Evolutionary conservation across 140 eudicot genomes (phyloP).

Genomic region (Erigeron philadelphicus): DNA sequence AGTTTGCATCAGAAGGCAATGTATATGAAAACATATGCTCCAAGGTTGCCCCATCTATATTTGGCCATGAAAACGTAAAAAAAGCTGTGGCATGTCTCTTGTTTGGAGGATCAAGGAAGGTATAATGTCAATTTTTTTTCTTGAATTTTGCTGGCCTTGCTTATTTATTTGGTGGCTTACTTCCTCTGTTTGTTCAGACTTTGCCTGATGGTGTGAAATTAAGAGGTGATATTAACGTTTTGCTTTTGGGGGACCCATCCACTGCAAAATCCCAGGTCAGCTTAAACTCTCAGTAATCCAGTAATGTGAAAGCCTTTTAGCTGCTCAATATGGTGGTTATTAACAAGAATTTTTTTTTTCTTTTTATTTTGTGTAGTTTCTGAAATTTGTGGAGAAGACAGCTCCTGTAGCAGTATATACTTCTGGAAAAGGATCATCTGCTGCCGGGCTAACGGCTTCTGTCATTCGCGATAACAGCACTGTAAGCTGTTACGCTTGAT

Average conservation of each 20-base stretch:
- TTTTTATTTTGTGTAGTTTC: constrained; percentile 52
- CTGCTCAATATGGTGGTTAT: background rate
- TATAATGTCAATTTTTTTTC: constrained; percentile 22
- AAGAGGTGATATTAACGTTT: constrained; percentile 94
- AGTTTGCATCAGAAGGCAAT: constrained; percentile 71
- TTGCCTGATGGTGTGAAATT: constrained; percentile 95
- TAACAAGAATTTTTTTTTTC: background rate
- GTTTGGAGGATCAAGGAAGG: constrained; percentile 99
- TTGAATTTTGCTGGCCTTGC: background rate
- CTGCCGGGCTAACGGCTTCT: constrained; percentile 99
- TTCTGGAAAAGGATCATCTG: constrained; percentile 99
- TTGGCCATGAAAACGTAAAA: constrained; percentile 82
- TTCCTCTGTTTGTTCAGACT: constrained; percentile 34
- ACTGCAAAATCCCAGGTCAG: constrained; percentile 96
- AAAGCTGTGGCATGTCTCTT: constrained; percentile 91
- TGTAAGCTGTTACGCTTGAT: constrained; percentile 41
- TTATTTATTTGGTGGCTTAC: constrained; percentile 10
- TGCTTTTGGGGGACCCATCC: constrained; percentile 97
- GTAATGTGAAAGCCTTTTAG: background rate
- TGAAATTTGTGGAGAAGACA: constrained; percentile 97
- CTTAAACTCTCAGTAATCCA: background rate
- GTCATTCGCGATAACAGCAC: constrained; percentile 90
- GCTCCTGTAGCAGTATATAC: constrained; percentile 98
- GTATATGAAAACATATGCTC: constrained; percentile 73
- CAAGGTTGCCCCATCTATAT: constrained; percentile 94